phyloP scores from a whole-genome alignment of 768 basidiomycete species.

The Panus rudis region DNA sequence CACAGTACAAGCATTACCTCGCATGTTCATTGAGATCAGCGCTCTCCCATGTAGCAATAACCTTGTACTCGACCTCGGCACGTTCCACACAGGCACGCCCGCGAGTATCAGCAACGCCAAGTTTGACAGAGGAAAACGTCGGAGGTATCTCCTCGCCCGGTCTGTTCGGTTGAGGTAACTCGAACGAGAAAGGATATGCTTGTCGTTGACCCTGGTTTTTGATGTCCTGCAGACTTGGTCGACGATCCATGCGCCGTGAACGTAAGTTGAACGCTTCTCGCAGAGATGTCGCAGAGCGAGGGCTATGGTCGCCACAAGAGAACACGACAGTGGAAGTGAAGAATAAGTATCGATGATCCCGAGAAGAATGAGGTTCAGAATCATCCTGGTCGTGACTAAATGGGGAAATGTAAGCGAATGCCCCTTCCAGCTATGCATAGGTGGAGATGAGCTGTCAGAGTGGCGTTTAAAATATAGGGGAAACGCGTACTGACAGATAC shows the following conservation, averaged over 20 bases:
- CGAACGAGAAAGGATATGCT: constrained; percentile 44
- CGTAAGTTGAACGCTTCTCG: constrained; percentile 23
- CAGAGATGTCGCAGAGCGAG: constrained; percentile 15
- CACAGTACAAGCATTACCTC: constrained; percentile 29
- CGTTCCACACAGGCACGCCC: constrained; percentile 26
- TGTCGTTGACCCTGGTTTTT: constrained; percentile 10
- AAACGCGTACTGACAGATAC: constrained; percentile 43
- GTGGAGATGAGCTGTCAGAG: too few relatives aligned
- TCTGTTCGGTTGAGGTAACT: constrained; percentile 42
- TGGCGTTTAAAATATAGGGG: too few relatives aligned
- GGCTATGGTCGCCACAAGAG: constrained; percentile 15
- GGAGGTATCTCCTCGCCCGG: constrained; percentile 56
- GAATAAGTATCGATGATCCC: constrained; percentile 21
- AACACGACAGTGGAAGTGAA: constrained; percentile 16
- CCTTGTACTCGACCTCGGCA: constrained; percentile 44
- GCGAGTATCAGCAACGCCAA: constrained; percentile 20
- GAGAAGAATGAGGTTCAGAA: constrained; percentile 12
- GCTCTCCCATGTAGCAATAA: constrained; percentile 56
- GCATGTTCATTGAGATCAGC: constrained; percentile 37
- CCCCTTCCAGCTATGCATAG: constrained; percentile 51
- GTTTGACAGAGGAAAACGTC: constrained; percentile 39
- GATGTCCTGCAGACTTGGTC: constrained; percentile 14
- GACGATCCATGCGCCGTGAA: constrained; percentile 10
- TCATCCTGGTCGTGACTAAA: constrained; percentile 13
- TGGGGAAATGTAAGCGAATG: constrained; percentile 40